Evolutionary conservation across 202 grass and related monocot species (phyloP).

Genomic region (Sporobolus alterniflorus): DNA sequence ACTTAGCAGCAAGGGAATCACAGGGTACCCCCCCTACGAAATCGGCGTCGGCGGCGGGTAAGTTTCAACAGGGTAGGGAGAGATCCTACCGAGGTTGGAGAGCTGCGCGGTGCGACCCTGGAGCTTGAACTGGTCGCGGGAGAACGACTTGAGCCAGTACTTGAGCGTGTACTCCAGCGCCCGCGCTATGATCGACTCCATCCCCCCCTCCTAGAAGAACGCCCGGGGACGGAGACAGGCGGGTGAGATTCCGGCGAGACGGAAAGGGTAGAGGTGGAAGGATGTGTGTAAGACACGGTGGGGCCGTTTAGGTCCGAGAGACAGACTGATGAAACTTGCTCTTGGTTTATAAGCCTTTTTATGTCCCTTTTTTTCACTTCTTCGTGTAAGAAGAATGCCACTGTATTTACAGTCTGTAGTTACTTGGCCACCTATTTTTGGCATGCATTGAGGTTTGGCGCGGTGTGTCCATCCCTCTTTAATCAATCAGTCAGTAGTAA

Average conservation of each 20-base stretch:
- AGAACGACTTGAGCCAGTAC: constrained; percentile 99
- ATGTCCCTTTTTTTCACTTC: background rate
- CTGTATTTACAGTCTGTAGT: background rate
- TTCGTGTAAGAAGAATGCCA: background rate
- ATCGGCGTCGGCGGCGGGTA: background rate
- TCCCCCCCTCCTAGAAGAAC: constrained; percentile 33
- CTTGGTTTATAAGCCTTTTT: constrained; percentile 37
- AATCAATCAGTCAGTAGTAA: background rate
- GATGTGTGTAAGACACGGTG: constrained; percentile 34
- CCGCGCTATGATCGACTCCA: constrained; percentile 99
- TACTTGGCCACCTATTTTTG: constrained; percentile 35
- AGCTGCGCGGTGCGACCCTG: constrained; percentile 96
- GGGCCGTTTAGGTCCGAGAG: constrained; percentile 43
- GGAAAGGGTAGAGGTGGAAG: background rate
- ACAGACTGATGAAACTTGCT: constrained; percentile 26
- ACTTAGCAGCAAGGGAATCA: constrained; percentile 18
- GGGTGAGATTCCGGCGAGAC: constrained; percentile 56
- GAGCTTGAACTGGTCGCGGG: constrained; percentile 99
- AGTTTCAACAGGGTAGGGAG: background rate
- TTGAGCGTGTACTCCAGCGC: constrained; percentile 99
- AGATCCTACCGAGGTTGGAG: constrained; percentile 78
- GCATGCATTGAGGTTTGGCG: constrained; percentile 20
- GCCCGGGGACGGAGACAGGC: background rate
- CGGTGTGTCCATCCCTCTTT: background rate
- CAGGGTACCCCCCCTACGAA: background rate